Evolutionary conservation across 805 yeast genomes (phyloP).

Genomic region (Kodamaea hsintzibuensis): DNA sequence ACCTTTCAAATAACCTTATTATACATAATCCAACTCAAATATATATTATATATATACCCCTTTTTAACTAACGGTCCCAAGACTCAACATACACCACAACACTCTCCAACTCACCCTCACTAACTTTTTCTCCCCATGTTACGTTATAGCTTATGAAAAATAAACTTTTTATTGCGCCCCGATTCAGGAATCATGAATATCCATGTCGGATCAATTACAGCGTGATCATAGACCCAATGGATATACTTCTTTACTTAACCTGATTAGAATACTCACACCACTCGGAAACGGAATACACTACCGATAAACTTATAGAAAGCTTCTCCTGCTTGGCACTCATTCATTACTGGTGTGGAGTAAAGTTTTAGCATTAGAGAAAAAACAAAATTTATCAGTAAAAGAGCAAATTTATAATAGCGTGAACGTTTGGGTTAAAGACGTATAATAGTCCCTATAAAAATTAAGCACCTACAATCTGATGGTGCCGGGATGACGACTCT

Average conservation of each 20-base stretch:
- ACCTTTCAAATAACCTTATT: too few relatives aligned
- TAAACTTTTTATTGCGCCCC: background rate
- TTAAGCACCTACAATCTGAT: background rate
- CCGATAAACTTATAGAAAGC: too few relatives aligned
- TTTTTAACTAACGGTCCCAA: too few relatives aligned
- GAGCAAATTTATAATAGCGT: too few relatives aligned
- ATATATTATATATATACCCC: too few relatives aligned
- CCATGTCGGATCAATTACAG: background rate
- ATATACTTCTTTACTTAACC: background rate
- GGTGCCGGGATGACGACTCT: constrained; percentile 2
- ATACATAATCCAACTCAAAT: too few relatives aligned
- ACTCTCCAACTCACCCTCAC: background rate
- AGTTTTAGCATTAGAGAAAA: background rate
- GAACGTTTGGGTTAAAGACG: background rate
- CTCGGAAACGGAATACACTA: too few relatives aligned
- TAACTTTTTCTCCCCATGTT: background rate
- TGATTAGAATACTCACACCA: background rate
- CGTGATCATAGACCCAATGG: background rate
- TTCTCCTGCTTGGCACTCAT: background rate
- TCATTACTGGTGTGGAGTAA: background rate
- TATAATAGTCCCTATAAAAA: background rate
- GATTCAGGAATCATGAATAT: background rate
- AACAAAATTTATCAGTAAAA: background rate
- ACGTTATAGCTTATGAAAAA: background rate
- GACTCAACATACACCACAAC: too few relatives aligned